Evolutionary conservation across 2,329 filamentous ascomycete species (phyloP), one percentile per base, ranked within the genome.

Genomic region (Penicillium occitanis): DNA sequence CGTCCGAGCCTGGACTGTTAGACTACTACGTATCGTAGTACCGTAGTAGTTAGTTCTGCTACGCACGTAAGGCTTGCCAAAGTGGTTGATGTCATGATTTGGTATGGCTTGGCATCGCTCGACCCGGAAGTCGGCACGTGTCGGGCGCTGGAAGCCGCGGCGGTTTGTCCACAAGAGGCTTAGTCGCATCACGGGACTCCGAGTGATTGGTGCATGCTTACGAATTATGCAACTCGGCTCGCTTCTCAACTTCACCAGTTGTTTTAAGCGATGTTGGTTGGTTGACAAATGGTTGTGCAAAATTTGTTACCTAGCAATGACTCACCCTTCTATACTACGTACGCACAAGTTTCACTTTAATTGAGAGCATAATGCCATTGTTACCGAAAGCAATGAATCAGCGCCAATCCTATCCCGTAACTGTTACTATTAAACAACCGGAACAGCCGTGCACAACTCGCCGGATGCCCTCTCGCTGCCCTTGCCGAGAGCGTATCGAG

Each of bases 101-200:
- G 28, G 28, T 55, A 55, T 5, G 22, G 48, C 48, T 51, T 51
- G 48, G 48, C 48, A 17, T 22, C n/a, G 17, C 51, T 22, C 28
- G 51, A 55, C 30, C 28, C 57, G 57, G 57, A 44, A 60, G 17
- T 60, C 57, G 57, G 57, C 37, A 60, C 57, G 57, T 60, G 57
- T 46, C 30, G 8, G 30, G 19, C 53, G 30, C 28, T 48, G 44
- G 5, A 19, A 48, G 28, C 50, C 25, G 17, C 50, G 50, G 50
- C 50, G 25, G 14, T 30, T 30, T 53, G 14, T 30, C 53, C 19
- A 7, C 2, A 40, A 14, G 33, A 11, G 33, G 53, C 11, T 40
- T 57, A 57, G 53, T n/a, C 3, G n/a, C 8, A 8, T 25, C 53
- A 22, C 30, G 33, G 53, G 30, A 37, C 19, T 57, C 53, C 53